phyloP scores from a whole-genome alignment of 192 early-diverging fungal genomes.

The Bifiguratus adelaidae region DNA sequence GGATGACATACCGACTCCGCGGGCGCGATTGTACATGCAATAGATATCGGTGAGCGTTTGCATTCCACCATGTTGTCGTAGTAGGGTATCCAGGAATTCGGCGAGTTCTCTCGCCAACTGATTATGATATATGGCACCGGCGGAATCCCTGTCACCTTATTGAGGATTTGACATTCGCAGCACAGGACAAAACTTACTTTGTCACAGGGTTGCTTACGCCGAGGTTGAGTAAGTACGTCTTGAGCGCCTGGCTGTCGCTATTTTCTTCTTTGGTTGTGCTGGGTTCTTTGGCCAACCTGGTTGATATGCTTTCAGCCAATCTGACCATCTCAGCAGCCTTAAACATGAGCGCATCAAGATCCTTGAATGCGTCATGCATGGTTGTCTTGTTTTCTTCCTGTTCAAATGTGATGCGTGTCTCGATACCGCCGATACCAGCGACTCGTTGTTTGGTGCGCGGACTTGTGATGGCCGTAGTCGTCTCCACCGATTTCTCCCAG shows the following conservation, averaged over 20 bases:
- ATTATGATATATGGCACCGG: constrained; percentile 78
- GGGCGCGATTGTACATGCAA: constrained; percentile 90
- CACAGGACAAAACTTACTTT: constrained; percentile 31
- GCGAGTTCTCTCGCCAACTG: constrained; percentile 81
- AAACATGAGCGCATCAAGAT: constrained; percentile 78
- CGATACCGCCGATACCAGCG: constrained; percentile 65
- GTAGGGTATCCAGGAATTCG: constrained; percentile 65
- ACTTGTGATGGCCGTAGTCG: neutral
- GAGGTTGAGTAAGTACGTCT: constrained; percentile 71
- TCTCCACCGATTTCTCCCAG: constrained; percentile 49
- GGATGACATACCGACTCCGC: constrained; percentile 57
- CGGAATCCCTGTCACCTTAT: constrained; percentile 58
- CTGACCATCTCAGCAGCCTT: constrained; percentile 84
- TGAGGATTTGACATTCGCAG: neutral
- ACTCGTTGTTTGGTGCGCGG: too few species aligned
- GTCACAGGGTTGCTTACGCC: constrained; percentile 90
- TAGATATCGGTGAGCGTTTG: constrained; percentile 85
- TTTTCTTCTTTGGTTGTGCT: constrained; percentile 10
- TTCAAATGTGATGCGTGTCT: constrained; percentile 47
- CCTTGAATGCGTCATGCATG: constrained; percentile 74
- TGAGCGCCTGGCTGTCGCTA: constrained; percentile 40
- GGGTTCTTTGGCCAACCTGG: constrained; percentile 32
- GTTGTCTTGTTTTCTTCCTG: constrained; percentile 58
- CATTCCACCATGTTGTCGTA: constrained; percentile 55
- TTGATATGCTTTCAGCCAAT: constrained; percentile 56